Conservation (phyloP, 164 flowering plant genomes). For the Tetracentron sinense region DNA sequence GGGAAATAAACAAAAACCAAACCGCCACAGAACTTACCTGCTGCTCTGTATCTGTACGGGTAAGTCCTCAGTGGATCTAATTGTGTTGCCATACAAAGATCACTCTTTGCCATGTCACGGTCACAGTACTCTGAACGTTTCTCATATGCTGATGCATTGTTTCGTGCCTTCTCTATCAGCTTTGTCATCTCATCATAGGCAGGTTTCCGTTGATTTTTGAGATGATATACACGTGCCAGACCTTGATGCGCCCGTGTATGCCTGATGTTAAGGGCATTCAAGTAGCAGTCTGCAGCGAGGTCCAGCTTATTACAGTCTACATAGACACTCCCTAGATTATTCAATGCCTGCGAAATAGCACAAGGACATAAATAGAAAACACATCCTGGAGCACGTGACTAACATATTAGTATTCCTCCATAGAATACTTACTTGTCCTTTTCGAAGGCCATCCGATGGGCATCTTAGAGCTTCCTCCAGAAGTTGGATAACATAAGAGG, state of each 20-base stretch:
- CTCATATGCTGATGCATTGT: too few species aligned
- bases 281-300: slow-evolving; percentile 76
- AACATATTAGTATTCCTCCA: not conserved
- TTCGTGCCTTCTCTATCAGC: slow-evolving; percentile 83
- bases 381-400: not conserved
- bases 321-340: slow-evolving; percentile 82
- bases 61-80: slow-evolving; percentile 87
- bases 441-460: slow-evolving; percentile 94
- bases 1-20: not conserved
- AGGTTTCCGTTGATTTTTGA: slow-evolving; percentile 65
- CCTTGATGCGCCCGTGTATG: slow-evolving; percentile 99
- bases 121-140: slow-evolving; percentile 97
- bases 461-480: slow-evolving; percentile 87
- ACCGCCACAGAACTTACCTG: slow-evolving; percentile 45
- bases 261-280: slow-evolving; percentile 75
- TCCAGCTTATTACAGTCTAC: slow-evolving; percentile 86
- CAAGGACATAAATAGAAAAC: slow-evolving; percentile 4
- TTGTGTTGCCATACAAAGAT: slow-evolving; percentile 74
- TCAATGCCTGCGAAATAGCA: slow-evolving; percentile 61
- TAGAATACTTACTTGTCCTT: slow-evolving; percentile 71
- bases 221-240: slow-evolving; percentile 80
- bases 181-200: slow-evolving; percentile 99
- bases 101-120: slow-evolving; percentile 78
- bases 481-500: slow-evolving; percentile 61
- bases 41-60: slow-evolving; percentile 95